Evolutionary conservation across 1,284 basidiomycete species (phyloP).

Genomic region (Sutorius eximius): DNA sequence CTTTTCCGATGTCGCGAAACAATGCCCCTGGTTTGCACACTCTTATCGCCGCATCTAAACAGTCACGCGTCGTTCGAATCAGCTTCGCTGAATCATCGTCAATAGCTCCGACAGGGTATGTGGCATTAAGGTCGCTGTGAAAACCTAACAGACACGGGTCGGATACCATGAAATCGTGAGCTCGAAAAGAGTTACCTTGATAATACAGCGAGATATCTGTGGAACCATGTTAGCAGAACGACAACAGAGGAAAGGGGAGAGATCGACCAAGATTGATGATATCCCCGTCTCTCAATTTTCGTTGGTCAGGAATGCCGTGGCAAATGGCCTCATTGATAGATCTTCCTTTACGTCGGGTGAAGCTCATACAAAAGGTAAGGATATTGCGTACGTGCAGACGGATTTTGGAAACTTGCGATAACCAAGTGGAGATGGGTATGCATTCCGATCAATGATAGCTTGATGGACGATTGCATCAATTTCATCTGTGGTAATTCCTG

Average conservation of each 20-base stretch:
- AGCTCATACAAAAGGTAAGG: slow-evolving; percentile 2
- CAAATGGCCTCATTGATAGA: slow-evolving; percentile 97
- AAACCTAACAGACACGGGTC: slow-evolving; percentile 51
- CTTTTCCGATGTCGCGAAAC: slow-evolving; percentile 81
- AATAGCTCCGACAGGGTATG: slow-evolving; percentile 85
- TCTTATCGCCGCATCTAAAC: slow-evolving; percentile 85
- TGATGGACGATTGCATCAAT: slow-evolving; percentile 95
- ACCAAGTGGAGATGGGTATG: slow-evolving; percentile 93
- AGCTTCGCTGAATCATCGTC: slow-evolving; percentile 82
- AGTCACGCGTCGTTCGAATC: slow-evolving; percentile 77
- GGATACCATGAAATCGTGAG: neutral
- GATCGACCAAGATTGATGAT: slow-evolving; percentile 84
- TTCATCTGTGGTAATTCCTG: slow-evolving; percentile 95
- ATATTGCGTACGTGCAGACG: slow-evolving; percentile 79
- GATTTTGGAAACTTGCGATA: slow-evolving; percentile 95
- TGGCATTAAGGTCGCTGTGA: slow-evolving; percentile 90
- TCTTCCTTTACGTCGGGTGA: slow-evolving; percentile 38
- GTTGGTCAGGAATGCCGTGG: slow-evolving; percentile 92
- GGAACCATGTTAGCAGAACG: slow-evolving; percentile 13
- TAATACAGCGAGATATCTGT: slow-evolving; percentile 67
- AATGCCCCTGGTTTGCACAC: slow-evolving; percentile 88
- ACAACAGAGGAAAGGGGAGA: neutral
- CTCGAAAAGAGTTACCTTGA: slow-evolving; percentile 47
- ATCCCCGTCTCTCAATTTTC: slow-evolving; percentile 86
- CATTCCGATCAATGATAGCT: slow-evolving; percentile 86